Conservation (phyloP, 306 rosid genomes). For the Vachellia collinsii region DNA sequence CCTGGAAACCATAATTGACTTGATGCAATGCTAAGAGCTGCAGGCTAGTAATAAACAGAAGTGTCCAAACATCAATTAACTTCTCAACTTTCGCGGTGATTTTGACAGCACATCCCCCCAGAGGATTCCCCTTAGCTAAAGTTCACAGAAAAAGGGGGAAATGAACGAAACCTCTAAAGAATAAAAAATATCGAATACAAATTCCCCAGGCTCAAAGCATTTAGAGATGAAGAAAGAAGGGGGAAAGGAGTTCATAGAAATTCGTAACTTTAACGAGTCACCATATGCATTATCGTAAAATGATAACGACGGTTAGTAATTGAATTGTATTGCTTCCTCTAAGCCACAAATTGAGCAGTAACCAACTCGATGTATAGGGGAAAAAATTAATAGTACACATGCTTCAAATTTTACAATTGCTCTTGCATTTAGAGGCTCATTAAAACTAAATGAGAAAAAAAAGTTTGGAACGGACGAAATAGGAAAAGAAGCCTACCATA, state of each 20-base stretch:
- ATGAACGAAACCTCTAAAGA: neutral
- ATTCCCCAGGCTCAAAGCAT: constrained; percentile 1
- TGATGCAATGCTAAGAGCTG: neutral
- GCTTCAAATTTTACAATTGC: constrained; percentile 18
- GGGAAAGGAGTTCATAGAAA: neutral
- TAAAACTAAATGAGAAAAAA: neutral
- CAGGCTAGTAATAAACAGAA: constrained; percentile 14
- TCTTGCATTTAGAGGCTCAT: constrained; percentile 7
- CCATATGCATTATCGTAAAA: constrained; percentile 44
- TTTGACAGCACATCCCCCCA: neutral
- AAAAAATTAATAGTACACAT: neutral
- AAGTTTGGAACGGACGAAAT: neutral
- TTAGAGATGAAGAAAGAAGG: constrained; percentile 22
- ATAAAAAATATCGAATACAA: neutral
- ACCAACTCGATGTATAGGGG: constrained; percentile 14
- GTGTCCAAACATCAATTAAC: neutral
- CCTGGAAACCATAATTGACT: constrained; percentile 11
- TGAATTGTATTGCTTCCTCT: neutral
- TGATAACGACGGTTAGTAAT: constrained; percentile 11
- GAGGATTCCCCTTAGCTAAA: neutral
- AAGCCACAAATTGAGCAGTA: constrained; percentile 17
- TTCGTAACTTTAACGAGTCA: constrained; percentile 15
- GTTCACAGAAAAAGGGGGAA: neutral
- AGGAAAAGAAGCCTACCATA: constrained; percentile 53
- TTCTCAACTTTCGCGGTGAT: neutral